phyloP scores from a whole-genome alignment of 1,284 basidiomycete species.

The Mycosarcoma maydis region DNA sequence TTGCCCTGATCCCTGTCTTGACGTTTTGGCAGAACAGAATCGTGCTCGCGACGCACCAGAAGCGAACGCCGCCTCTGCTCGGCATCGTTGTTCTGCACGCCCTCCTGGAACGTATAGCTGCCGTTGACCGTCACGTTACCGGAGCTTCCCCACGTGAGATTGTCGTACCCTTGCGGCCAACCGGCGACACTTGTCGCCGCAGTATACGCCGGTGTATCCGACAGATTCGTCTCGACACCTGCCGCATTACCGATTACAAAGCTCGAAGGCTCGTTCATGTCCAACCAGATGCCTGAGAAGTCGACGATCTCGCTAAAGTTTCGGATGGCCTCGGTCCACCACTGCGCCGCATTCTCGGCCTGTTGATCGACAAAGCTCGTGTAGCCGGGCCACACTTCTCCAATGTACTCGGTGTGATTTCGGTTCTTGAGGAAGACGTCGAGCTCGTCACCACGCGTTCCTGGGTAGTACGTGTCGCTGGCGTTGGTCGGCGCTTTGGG shows the following conservation, averaged over 20 bases:
- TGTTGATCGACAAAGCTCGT: slow-evolving; percentile 44
- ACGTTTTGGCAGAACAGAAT: slow-evolving; percentile 11
- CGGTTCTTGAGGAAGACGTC: slow-evolving; percentile 56
- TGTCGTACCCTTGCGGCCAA: slow-evolving; percentile 72
- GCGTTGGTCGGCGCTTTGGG: slow-evolving; percentile 68
- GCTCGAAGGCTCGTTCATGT: slow-evolving; percentile 55
- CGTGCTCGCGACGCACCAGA: neutral
- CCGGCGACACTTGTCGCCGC: slow-evolving; percentile 42
- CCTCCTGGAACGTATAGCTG: slow-evolving; percentile 34
- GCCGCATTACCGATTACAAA: slow-evolving; percentile 45
- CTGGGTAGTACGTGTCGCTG: slow-evolving; percentile 55
- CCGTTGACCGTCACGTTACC: slow-evolving; percentile 80
- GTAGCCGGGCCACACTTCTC: slow-evolving; percentile 69
- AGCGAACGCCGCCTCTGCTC: slow-evolving; percentile 16
- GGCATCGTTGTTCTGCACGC: slow-evolving; percentile 38
- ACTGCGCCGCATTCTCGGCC: slow-evolving; percentile 38
- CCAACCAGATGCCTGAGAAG: slow-evolving; percentile 53
- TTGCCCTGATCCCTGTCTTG: neutral
- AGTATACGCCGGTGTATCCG: slow-evolving; percentile 61
- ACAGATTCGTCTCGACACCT: slow-evolving; percentile 69
- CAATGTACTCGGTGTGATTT: slow-evolving; percentile 72
- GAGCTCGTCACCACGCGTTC: slow-evolving; percentile 45
- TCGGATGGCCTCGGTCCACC: slow-evolving; percentile 48
- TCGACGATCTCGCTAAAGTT: slow-evolving; percentile 52
- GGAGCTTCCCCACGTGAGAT: slow-evolving; percentile 73